Conservation (phyloP, 345 rosid genomes). For the Heritiera littoralis region DNA sequence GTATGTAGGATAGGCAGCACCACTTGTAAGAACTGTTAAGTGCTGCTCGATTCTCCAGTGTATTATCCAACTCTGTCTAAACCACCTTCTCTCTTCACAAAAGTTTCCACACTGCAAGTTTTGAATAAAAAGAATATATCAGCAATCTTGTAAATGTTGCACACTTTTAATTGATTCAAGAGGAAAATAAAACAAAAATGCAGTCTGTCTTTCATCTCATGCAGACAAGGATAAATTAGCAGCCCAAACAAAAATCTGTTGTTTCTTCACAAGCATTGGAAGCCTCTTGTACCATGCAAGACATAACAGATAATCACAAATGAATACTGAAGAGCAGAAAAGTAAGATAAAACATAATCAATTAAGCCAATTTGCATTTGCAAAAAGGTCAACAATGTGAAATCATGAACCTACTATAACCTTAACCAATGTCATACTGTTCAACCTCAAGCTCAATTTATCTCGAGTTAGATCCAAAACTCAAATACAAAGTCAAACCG, state of each 20-base stretch:
- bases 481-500: background rate
- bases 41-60: conserved; percentile 19
- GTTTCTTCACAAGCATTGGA: background rate
- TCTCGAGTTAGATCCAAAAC: background rate
- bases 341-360: background rate
- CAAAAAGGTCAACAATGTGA: background rate
- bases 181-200: background rate
- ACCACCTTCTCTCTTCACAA: conserved; percentile 32
- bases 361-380: background rate
- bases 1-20: conserved; percentile 16
- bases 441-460: background rate
- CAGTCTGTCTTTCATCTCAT: background rate
- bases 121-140: background rate
- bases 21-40: conserved; percentile 1
- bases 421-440: background rate
- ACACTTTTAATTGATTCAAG: background rate
- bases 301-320: background rate
- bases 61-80: background rate
- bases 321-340: background rate
- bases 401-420: background rate
- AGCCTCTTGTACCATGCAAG: background rate
- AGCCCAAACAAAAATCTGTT: background rate
- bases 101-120: conserved; percentile 49
- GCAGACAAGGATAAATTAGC: background rate
- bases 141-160: conserved; percentile 5